Evolutionary conservation across 2,329 filamentous ascomycete genomes (phyloP).

Genomic region (Magnaporthales sp.): DNA sequence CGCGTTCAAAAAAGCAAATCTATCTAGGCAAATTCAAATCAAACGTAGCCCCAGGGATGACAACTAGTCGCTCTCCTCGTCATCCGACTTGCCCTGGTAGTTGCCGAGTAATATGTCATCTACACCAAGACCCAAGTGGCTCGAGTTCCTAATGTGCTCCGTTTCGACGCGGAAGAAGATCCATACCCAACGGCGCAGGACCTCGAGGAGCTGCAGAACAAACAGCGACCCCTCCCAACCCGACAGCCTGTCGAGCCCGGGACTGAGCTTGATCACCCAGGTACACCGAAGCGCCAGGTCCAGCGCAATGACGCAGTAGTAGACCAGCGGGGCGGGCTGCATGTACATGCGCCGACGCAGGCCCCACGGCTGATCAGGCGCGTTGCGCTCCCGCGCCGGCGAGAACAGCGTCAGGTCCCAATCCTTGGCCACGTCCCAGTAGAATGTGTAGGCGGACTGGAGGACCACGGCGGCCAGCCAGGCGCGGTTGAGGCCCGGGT

Average conservation of each 20-base stretch:
- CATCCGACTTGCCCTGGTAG: slow-evolving; percentile 54
- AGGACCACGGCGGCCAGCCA: slow-evolving; percentile 69
- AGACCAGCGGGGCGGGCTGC: slow-evolving; percentile 55
- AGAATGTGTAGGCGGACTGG: slow-evolving; percentile 94
- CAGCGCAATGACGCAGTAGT: slow-evolving; percentile 71
- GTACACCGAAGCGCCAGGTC: slow-evolving; percentile 81
- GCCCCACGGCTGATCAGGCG: slow-evolving; percentile 64
- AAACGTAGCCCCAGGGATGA: neutral
- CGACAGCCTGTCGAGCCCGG: slow-evolving; percentile 72
- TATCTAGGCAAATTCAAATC: neutral
- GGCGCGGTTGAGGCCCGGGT: slow-evolving; percentile 37
- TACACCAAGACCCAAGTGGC: slow-evolving; percentile 44
- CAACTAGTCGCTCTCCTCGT: slow-evolving; percentile 28
- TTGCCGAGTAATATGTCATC: slow-evolving; percentile 72
- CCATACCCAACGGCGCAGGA: slow-evolving; percentile 89
- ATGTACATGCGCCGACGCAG: slow-evolving; percentile 69
- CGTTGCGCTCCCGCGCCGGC: slow-evolving; percentile 42
- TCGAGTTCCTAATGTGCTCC: slow-evolving; percentile 62
- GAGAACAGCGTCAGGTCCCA: slow-evolving; percentile 89
- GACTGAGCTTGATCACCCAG: slow-evolving; percentile 82
- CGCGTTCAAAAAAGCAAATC: too few relatives aligned
- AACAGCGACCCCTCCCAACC: slow-evolving; percentile 88
- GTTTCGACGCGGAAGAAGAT: slow-evolving; percentile 93
- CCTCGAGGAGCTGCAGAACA: slow-evolving; percentile 76
- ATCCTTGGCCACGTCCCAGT: slow-evolving; percentile 94